These are phyloP conservation scores for Metarhizium guizhouense DNA, from an alignment of 2,329 filamentous ascomycete species.

Conservation along the genomic window DNA sequence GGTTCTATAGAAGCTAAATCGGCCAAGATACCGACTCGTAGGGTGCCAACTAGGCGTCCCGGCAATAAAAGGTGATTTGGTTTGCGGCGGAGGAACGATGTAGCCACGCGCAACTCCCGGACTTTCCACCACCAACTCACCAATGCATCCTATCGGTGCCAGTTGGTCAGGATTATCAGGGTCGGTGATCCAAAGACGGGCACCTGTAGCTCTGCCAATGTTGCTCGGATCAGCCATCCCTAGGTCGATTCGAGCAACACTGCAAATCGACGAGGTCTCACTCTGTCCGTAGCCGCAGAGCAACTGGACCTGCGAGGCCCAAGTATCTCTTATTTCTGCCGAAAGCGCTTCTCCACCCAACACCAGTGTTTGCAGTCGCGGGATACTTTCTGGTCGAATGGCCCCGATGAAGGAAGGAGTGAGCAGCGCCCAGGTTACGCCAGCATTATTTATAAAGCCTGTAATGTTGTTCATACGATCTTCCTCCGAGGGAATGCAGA, in stretches of 20 bases:
- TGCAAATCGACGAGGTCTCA: background rate
- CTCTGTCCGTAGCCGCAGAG: background rate
- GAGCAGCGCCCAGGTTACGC: background rate
- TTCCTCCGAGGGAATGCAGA: slow-evolving; percentile 5
- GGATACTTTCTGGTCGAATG: background rate
- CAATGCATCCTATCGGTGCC: no score
- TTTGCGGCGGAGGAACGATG: slow-evolving; percentile 7
- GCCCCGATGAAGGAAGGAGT: background rate
- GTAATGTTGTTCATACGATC: background rate
- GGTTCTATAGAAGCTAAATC: background rate
- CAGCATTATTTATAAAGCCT: background rate
- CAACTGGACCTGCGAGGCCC: background rate
- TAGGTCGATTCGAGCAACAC: no score
- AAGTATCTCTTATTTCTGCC: background rate
- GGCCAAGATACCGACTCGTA: no score
- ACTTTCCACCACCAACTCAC: no score
- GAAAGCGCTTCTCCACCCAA: background rate
- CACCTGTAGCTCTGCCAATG: no score
- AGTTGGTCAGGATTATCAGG: no score
- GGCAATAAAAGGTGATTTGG: slow-evolving; percentile 8
- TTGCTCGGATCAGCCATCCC: no score
- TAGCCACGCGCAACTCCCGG: background rate
- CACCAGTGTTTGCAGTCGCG: background rate
- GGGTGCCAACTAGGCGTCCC: background rate
- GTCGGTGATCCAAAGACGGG: no score